Evolutionary conservation across 768 basidiomycete species (phyloP), one percentile per base, ranked within the genome.

Genomic region (Arthromyces matolae): DNA sequence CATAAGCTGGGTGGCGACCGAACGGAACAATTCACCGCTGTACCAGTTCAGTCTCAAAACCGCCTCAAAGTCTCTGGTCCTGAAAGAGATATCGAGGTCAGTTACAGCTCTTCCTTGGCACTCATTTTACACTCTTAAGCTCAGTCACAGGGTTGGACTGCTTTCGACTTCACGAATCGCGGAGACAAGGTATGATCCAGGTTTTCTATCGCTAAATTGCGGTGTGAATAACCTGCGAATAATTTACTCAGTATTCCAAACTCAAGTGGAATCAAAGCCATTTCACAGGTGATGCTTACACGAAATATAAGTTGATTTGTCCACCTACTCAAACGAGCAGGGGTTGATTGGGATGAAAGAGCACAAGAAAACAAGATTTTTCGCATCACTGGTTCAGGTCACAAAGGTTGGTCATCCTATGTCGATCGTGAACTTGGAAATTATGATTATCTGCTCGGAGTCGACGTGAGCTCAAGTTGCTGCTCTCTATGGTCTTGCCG

Each of bases 371-470:
- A 76, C 33, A 80, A 65, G n/a, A 68, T 96, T 24, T 95, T 78
- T 67, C 80, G 86, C 45, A 84, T 95, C 40, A 72, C 79, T 18
- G 80, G 80, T 27, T 67, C 72, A 34, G 77, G 75, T 5, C 81
- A 83, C 54, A 81, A 84, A 66, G 83, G 84, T 24, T 95, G 93
- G 93, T 93, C 92, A 4, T 71, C 65, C 10, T 71, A 77, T 53
- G 93, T 95, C 7, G 89, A 91, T 61, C 70, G 69, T 1, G 92
- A 95, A 63, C 76, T 86, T n/a, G 91, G 89, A 51, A 91, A 93
- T 63, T 91, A 89, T 61, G 89, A 92, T 56, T 92, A 84, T 62
- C 72, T 92, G 8, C 80, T 92, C 12, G 89, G 90, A 25, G 61
- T 73, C 20, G 82, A 89, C 65, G 88, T 88, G 50, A 53, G 76